These are phyloP conservation scores for Xerocomellus chrysenteron DNA, from an alignment of 768 basidiomycete genomes.

Conservation along the genomic window DNA sequence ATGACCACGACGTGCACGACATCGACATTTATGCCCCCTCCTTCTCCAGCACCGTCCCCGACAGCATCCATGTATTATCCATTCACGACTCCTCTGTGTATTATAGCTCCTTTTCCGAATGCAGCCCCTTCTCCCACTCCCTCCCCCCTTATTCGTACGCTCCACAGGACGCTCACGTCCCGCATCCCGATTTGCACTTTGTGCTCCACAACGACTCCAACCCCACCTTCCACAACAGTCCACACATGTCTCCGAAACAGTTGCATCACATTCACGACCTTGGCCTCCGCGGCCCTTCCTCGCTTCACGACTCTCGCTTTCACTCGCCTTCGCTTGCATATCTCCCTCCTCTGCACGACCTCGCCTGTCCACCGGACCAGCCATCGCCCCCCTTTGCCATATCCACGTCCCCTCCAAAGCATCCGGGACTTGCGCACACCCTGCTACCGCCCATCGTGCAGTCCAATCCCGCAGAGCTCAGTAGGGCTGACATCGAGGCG, in stretches of 20 bases:
- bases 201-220: slow-evolving; percentile 21
- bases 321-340: slow-evolving; percentile 27
- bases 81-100: slow-evolving; percentile 32
- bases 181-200: slow-evolving; percentile 30
- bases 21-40: slow-evolving; percentile 31
- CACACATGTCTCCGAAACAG: slow-evolving; percentile 32
- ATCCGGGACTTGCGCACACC: slow-evolving; percentile 26
- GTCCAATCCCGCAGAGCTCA: slow-evolving; percentile 31
- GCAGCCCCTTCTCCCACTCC: slow-evolving; percentile 18
- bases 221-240: slow-evolving; percentile 18
- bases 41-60: slow-evolving; percentile 19
- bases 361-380: slow-evolving; percentile 21
- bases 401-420: slow-evolving; percentile 25
- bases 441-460: slow-evolving; percentile 35
- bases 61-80: slow-evolving; percentile 33
- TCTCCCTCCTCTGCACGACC: slow-evolving; percentile 25
- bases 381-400: slow-evolving; percentile 15
- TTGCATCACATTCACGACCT: slow-evolving; percentile 27
- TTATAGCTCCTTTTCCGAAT: slow-evolving; percentile 34
- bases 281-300: slow-evolving; percentile 13
- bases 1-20: slow-evolving; percentile 33
- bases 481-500: slow-evolving; percentile 26
- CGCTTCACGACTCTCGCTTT: slow-evolving; percentile 28
- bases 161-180: slow-evolving; percentile 25
- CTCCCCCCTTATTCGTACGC: slow-evolving; percentile 27